Percentiles rank a stretch among this genome's conserved stretches.
phyloP scores from a whole-genome alignment of 768 basidiomycete genomes.

The Phylloporus scabripes region DNA sequence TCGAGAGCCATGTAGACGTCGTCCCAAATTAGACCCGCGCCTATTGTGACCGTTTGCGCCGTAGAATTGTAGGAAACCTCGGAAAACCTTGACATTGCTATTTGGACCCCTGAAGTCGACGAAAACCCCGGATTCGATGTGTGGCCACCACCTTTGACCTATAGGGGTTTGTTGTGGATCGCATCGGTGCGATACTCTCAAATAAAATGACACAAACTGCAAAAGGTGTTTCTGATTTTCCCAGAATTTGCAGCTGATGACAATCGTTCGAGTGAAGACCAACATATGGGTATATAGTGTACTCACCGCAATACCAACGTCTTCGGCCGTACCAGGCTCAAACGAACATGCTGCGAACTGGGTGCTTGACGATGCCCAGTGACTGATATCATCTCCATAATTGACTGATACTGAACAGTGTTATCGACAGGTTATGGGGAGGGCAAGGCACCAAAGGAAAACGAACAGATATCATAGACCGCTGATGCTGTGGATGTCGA shows the following conservation, averaged over 20 bases:
- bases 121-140: constrained; percentile 49
- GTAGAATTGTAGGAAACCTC: constrained; percentile 33
- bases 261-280: background rate
- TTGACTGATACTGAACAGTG: constrained; percentile 7
- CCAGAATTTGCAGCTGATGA: constrained; percentile 25
- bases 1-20: constrained; percentile 50
- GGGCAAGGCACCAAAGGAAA: background rate
- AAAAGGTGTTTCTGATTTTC: constrained; percentile 36
- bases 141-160: constrained; percentile 65
- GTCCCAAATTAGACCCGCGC: constrained; percentile 53
- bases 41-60: constrained; percentile 36
- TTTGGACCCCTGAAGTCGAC: constrained; percentile 52
- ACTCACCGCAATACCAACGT: constrained; percentile 45
- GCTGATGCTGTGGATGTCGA: constrained; percentile 36
- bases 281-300: background rate
- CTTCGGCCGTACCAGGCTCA: constrained; percentile 49
- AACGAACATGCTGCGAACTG: constrained; percentile 48
- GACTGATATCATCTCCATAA: constrained; percentile 40
- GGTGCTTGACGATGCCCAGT: constrained; percentile 49
- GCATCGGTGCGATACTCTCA: no score
- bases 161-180: background rate
- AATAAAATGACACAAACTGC: constrained; percentile 8
- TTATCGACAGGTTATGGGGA: background rate
- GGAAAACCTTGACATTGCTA: constrained; percentile 48
- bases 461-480: constrained; percentile 42